phyloP scores from a whole-genome alignment of 768 basidiomycete genomes.

The Lentinula sp. region DNA sequence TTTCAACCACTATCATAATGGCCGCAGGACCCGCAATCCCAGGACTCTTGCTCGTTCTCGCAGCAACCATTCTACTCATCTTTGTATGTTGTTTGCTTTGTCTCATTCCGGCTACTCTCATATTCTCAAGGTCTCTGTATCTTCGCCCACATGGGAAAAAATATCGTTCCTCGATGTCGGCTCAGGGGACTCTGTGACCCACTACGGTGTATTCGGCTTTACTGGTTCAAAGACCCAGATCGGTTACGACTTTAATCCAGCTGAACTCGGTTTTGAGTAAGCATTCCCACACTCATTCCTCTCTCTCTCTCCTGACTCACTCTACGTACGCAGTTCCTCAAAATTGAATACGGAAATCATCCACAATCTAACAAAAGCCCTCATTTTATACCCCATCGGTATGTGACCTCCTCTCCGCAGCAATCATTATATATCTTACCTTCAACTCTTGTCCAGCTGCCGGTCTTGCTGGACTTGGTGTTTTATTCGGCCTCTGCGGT shows the following conservation, averaged over 20 bases:
- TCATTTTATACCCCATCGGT: conserved; percentile 83
- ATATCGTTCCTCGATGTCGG: conserved; percentile 63
- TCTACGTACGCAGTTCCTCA: conserved; percentile 26
- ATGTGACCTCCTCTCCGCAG: conserved; percentile 14
- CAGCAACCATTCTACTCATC: conserved; percentile 62
- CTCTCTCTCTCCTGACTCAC: no score
- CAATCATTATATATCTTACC: background rate
- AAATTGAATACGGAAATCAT: conserved; percentile 47
- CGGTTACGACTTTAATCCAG: conserved; percentile 47
- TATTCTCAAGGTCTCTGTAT: conserved; percentile 53
- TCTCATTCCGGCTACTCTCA: background rate
- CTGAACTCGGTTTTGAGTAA: conserved; percentile 32
- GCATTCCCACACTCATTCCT: no score
- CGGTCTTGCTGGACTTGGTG: conserved; percentile 57
- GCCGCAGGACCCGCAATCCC: conserved; percentile 57
- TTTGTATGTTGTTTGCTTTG: conserved; percentile 40
- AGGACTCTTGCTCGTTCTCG: conserved; percentile 67
- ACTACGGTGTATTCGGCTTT: conserved; percentile 77
- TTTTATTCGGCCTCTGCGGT: conserved; percentile 67
- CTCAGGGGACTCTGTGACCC: conserved; percentile 26
- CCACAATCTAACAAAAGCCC: conserved; percentile 63
- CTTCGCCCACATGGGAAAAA: conserved; percentile 66
- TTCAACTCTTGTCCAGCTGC: conserved; percentile 36
- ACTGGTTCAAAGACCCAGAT: conserved; percentile 49
- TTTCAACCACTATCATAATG: conserved; percentile 23